Conservation (phyloP, 345 rosid species). For the Mallotus nudiflorus region DNA sequence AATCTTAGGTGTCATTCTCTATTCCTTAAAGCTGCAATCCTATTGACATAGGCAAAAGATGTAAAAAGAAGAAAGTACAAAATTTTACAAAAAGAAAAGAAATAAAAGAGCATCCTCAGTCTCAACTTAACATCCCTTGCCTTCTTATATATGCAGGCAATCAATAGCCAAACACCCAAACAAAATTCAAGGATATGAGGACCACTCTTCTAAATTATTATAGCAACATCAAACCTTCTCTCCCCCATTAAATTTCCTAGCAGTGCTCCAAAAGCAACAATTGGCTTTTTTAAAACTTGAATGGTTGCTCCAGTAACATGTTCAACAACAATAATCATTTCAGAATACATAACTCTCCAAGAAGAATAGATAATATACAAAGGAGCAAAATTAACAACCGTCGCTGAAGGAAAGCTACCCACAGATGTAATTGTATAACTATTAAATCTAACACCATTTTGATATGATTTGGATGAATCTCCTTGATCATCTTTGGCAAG, state of each 20-base stretch:
- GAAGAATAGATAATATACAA: background rate
- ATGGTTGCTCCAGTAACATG: constrained; percentile 56
- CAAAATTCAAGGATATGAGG: background rate
- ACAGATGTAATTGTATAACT: too few relatives aligned
- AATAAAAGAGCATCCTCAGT: background rate
- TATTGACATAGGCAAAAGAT: constrained; percentile 16
- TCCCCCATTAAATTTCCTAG: constrained; percentile 43
- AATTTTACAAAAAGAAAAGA: background rate
- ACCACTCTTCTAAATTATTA: background rate
- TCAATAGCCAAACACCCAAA: background rate
- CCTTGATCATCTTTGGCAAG: constrained; percentile 7
- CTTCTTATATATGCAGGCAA: too few relatives aligned
- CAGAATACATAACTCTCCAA: constrained; percentile 12
- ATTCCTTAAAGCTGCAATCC: background rate
- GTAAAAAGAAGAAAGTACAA: background rate
- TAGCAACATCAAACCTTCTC: constrained; percentile 44
- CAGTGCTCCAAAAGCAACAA: constrained; percentile 55
- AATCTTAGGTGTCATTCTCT: constrained; percentile 4
- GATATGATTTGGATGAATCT: constrained; percentile 15
- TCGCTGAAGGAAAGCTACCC: constrained; percentile 31
- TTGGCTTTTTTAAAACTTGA: constrained; percentile 60
- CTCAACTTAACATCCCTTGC: background rate
- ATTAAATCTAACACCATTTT: constrained; percentile 27
- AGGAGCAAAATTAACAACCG: constrained; percentile 34
- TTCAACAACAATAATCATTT: constrained; percentile 14